phyloP scores from a whole-genome alignment of 1,284 basidiomycete species.

The Rhodotorula glutinis region DNA sequence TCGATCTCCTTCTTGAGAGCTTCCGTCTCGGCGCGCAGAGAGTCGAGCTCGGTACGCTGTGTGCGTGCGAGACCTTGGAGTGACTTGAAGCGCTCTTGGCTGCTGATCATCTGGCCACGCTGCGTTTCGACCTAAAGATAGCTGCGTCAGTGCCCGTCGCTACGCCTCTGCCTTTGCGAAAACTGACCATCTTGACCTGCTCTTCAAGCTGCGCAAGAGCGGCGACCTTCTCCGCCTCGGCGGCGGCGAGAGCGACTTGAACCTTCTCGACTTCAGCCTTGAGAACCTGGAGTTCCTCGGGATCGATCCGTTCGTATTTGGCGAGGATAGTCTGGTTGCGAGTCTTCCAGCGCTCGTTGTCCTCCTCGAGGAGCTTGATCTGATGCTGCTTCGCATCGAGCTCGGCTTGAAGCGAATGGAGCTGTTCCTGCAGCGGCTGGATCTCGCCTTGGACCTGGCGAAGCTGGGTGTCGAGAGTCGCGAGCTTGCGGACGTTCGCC shows the following conservation, averaged over 20 bases:
- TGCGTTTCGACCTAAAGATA: slow-evolving; percentile 27
- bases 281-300: slow-evolving; percentile 75
- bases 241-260: slow-evolving; percentile 45
- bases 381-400: slow-evolving; percentile 67
- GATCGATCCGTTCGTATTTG: slow-evolving; percentile 87
- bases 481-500: slow-evolving; percentile 61
- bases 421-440: slow-evolving; percentile 71
- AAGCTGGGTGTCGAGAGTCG: slow-evolving; percentile 64
- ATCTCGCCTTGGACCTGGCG: slow-evolving; percentile 59
- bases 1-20: slow-evolving; percentile 17
- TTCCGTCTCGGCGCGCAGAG: slow-evolving; percentile 47
- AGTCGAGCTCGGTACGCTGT: slow-evolving; percentile 31
- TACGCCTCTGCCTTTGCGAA: slow-evolving; percentile 18
- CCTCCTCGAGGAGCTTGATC: slow-evolving; percentile 68
- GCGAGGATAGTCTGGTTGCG: slow-evolving; percentile 73
- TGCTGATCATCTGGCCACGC: slow-evolving; percentile 10
- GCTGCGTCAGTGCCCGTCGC: neutral
- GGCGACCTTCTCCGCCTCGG: slow-evolving; percentile 46
- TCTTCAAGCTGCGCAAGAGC: slow-evolving; percentile 45
- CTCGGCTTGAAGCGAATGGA: slow-evolving; percentile 67
- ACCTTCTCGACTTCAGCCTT: slow-evolving; percentile 67
- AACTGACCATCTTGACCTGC: slow-evolving; percentile 43
- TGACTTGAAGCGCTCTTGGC: slow-evolving; percentile 48
- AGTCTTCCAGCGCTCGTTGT: slow-evolving; percentile 78
- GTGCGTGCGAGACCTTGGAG: slow-evolving; percentile 49